These are phyloP conservation scores for Plasmodium ovale DNA, from an alignment of 169 alveolate species.

Conservation along the genomic window DNA sequence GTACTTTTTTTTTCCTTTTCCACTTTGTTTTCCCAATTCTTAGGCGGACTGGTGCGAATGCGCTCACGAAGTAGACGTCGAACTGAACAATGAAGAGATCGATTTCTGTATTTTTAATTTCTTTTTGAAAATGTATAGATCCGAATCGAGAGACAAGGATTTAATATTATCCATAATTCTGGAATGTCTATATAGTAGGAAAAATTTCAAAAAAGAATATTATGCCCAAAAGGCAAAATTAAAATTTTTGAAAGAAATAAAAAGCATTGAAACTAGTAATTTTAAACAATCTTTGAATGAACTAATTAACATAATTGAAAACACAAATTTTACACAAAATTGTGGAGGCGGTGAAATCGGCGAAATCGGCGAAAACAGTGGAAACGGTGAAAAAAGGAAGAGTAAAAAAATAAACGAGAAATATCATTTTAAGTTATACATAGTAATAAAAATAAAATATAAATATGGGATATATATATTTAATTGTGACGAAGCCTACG, in stretches of 20 bases:
- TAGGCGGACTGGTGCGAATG: constrained; percentile 77
- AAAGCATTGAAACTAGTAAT: constrained; percentile 52
- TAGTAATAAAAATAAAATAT: constrained; percentile 47
- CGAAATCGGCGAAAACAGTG: too few species aligned
- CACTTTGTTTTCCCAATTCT: background rate
- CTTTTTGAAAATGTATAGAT: constrained; percentile 69
- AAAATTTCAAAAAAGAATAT: constrained; percentile 45
- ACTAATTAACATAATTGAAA: constrained; percentile 53
- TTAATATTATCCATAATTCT: constrained; percentile 34
- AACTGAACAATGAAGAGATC: constrained; percentile 37
- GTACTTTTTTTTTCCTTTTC: background rate
- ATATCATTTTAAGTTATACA: constrained; percentile 54
- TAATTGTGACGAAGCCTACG: constrained; percentile 66
- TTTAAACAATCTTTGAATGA: constrained; percentile 70
- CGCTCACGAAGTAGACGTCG: constrained; percentile 54
- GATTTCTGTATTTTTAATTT: constrained; percentile 62
- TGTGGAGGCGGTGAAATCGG: background rate
- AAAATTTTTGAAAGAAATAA: constrained; percentile 70
- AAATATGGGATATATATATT: constrained; percentile 38
- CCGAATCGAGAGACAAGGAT: constrained; percentile 59
- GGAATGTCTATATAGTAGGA: constrained; percentile 51
- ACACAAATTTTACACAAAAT: constrained; percentile 31
- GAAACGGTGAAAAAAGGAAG: too few species aligned
- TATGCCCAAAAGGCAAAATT: constrained; percentile 20
- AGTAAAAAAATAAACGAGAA: constrained; percentile 11